Percentiles rank a stretch among this genome's conserved stretches.
Evolutionary conservation across 257 asterid genomes (phyloP).

Genomic region (Scutellaria baicalensis): DNA sequence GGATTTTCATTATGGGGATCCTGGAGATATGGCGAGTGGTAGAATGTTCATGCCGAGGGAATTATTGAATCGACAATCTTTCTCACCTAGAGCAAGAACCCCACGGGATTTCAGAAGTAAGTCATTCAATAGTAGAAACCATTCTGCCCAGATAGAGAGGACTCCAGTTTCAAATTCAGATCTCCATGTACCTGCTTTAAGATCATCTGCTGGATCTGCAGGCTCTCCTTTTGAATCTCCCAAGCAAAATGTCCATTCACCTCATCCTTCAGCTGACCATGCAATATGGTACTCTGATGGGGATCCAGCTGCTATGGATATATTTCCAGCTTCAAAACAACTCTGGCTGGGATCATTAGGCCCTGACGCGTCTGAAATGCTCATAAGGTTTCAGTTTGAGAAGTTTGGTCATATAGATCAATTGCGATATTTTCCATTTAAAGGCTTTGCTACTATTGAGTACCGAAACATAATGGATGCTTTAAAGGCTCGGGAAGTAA

Average conservation of each 20-base stretch:
- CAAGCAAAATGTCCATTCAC: slow-evolving; percentile 30
- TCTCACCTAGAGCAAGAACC: slow-evolving; percentile 65
- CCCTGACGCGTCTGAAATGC: slow-evolving; percentile 74
- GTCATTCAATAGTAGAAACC: slow-evolving; percentile 43
- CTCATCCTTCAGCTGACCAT: slow-evolving; percentile 45
- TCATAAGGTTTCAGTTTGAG: slow-evolving; percentile 64
- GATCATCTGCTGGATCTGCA: slow-evolving; percentile 40
- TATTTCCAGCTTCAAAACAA: slow-evolving; percentile 76
- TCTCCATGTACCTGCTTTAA: slow-evolving; percentile 26
- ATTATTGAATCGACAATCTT: slow-evolving; percentile 41
- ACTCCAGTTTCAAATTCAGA: slow-evolving; percentile 42
- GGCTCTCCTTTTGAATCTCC: slow-evolving; percentile 64
- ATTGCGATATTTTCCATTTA: slow-evolving; percentile 40
- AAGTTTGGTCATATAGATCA: slow-evolving; percentile 71
- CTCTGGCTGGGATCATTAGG: slow-evolving; percentile 82
- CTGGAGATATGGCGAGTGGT: slow-evolving; percentile 38
- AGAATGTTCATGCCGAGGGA: slow-evolving; percentile 53
- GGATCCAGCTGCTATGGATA: slow-evolving; percentile 73
- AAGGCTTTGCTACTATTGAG: slow-evolving; percentile 70
- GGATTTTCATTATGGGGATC: slow-evolving; percentile 40
- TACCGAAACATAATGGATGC: slow-evolving; percentile 75
- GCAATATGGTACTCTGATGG: slow-evolving; percentile 59
- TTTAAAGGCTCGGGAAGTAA: slow-evolving; percentile 74
- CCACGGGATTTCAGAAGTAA: slow-evolving; percentile 53
- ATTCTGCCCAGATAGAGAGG: slow-evolving; percentile 47